Percentiles rank a stretch among this genome's conserved stretches.
These are phyloP conservation scores for Aspergillus tubingensis DNA, from an alignment of 2,329 filamentous ascomycete species.

Conservation along the genomic window DNA sequence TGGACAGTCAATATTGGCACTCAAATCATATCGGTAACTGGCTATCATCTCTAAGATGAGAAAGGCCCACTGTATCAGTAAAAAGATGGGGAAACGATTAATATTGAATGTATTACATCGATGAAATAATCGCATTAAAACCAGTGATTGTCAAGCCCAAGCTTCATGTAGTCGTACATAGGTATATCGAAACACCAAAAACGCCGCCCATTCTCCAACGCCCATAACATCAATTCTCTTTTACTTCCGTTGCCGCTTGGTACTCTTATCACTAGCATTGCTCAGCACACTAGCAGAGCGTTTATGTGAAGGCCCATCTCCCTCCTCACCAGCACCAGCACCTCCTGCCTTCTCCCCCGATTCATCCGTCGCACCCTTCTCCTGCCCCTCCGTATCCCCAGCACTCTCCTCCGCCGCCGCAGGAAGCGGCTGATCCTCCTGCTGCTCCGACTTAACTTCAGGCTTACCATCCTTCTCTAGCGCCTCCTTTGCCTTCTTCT, in stretches of 20 bases:
- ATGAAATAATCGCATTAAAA: background rate
- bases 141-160: slow-evolving; percentile 10
- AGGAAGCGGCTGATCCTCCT: slow-evolving; percentile 30
- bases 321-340: slow-evolving; percentile 21
- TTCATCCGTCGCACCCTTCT: background rate
- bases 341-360: background rate
- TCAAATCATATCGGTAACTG: background rate
- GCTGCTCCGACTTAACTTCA: slow-evolving; percentile 39
- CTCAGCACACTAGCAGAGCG: slow-evolving; percentile 82
- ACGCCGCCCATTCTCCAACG: slow-evolving; percentile 7
- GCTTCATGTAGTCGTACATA: slow-evolving; percentile 37
- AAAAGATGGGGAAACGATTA: background rate
- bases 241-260: slow-evolving; percentile 53
- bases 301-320: slow-evolving; percentile 57
- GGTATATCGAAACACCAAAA: slow-evolving; percentile 27
- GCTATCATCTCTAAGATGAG: background rate
- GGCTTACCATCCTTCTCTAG: slow-evolving; percentile 29
- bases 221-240: background rate
- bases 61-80: background rate
- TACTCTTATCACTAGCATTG: slow-evolving; percentile 62
- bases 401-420: slow-evolving; percentile 10
- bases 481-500: slow-evolving; percentile 36
- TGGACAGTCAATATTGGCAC: background rate
- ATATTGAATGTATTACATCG: background rate
- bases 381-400: slow-evolving; percentile 20